phyloP scores from a whole-genome alignment of 441 rosid species.

The Macaranga tanarius region DNA sequence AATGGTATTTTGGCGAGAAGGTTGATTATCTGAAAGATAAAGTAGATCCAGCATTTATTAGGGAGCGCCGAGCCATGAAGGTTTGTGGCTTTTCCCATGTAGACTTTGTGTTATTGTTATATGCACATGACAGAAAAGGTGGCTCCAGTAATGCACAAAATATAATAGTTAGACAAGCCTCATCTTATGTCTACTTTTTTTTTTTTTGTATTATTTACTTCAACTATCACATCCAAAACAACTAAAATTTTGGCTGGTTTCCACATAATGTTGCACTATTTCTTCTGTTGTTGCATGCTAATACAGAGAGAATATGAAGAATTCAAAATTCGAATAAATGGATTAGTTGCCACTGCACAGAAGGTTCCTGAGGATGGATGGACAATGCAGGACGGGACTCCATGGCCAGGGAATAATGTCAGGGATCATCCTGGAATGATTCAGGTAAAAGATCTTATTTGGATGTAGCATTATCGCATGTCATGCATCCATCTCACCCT shows the following conservation, averaged over 20 bases:
- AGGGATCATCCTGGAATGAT: constrained; percentile 99
- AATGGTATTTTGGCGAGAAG: constrained; percentile 85
- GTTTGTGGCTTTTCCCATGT: constrained; percentile 37
- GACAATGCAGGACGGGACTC: constrained; percentile 99
- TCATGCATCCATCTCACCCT: background rate
- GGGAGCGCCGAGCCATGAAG: constrained; percentile 93
- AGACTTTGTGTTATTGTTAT: background rate
- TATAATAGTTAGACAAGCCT: background rate
- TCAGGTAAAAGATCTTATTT: constrained; percentile 53
- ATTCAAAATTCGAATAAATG: constrained; percentile 79
- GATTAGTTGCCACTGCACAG: constrained; percentile 80
- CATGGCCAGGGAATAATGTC: constrained; percentile 93
- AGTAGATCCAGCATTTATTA: constrained; percentile 72
- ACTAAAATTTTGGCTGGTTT: constrained; percentile 15
- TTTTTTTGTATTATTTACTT: too few relatives aligned
- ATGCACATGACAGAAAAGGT: background rate
- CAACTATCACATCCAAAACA: background rate
- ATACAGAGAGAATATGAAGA: constrained; percentile 94
- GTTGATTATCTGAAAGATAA: constrained; percentile 82
- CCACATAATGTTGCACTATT: background rate
- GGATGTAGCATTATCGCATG: background rate
- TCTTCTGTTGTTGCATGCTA: constrained; percentile 12
- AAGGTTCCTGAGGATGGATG: constrained; percentile 99
- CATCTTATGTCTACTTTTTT: too few relatives aligned
- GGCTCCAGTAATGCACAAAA: background rate